Conservation (phyloP, 106 monocot species). For the Gastrodia elata region DNA sequence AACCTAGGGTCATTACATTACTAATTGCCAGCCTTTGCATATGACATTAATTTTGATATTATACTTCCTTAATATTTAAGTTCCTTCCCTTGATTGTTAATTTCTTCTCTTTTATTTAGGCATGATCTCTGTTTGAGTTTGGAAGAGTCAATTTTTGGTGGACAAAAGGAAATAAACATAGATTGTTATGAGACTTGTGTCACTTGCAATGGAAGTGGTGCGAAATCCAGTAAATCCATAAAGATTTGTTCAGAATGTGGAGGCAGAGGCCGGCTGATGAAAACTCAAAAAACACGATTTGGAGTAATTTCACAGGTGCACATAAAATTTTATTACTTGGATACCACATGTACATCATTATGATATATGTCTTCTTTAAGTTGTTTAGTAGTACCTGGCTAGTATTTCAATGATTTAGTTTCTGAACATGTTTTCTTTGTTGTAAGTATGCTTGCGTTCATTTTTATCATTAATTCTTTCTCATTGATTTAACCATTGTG, state of each 20-base stretch:
- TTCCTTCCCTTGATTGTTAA: not conserved
- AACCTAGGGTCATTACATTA: too few relatives aligned
- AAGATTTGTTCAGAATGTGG: slow-evolving; percentile 67
- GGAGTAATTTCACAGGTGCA: slow-evolving; percentile 85
- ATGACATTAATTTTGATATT: not conserved
- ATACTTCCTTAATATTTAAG: not conserved
- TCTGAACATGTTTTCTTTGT: not conserved
- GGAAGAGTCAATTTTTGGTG: slow-evolving; percentile 85
- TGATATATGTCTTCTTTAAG: not conserved
- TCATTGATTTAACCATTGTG: not conserved
- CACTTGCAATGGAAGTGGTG: slow-evolving; percentile 71
- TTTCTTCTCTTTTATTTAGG: slow-evolving; percentile 31
- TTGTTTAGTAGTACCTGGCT: not conserved
- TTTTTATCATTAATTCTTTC: not conserved
- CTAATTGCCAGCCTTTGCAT: not conserved
- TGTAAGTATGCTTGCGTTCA: not conserved
- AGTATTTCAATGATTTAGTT: not conserved
- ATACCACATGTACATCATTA: not conserved
- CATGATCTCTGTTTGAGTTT: slow-evolving; percentile 75
- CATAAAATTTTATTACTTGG: not conserved
- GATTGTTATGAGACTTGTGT: slow-evolving; percentile 59
- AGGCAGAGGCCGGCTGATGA: slow-evolving; percentile 70
- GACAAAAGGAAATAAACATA: slow-evolving; percentile 37
- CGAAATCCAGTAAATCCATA: slow-evolving; percentile 61
- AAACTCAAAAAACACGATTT: slow-evolving; percentile 80